These are phyloP conservation scores for Gautieria morchelliformis DNA, from an alignment of 768 basidiomycete genomes.

Conservation along the genomic window DNA sequence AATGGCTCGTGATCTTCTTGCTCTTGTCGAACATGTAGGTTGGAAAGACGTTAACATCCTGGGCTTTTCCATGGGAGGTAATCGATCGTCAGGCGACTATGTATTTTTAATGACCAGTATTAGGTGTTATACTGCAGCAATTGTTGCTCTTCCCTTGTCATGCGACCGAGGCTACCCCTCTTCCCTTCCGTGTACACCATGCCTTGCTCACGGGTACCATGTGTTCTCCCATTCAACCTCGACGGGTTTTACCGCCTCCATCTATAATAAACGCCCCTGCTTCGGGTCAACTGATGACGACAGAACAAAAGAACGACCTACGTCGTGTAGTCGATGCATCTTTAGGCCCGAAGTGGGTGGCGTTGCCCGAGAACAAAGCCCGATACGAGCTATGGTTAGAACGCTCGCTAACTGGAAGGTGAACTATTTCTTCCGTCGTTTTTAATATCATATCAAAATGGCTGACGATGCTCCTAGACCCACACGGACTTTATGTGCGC, in stretches of 20 bases:
- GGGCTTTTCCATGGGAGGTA: constrained; percentile 47
- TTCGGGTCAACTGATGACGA: constrained; percentile 14
- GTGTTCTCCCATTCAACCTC: constrained; percentile 19
- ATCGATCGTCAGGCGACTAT: constrained; percentile 1
- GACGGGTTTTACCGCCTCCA: constrained; percentile 13
- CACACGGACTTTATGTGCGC: neutral
- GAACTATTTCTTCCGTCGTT: neutral
- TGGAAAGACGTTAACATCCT: constrained; percentile 37
- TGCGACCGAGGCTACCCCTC: constrained; percentile 21
- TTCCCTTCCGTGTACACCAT: constrained; percentile 34
- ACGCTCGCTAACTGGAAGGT: constrained; percentile 18
- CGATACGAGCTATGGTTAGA: constrained; percentile 20
- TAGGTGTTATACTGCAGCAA: constrained; percentile 36
- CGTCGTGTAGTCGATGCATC: constrained; percentile 20
- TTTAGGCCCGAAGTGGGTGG: constrained; percentile 29
- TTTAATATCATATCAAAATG: neutral
- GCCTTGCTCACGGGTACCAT: constrained; percentile 30
- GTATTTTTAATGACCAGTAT: neutral
- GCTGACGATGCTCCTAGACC: neutral
- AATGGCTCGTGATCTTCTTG: constrained; percentile 35
- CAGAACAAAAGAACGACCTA: constrained; percentile 23
- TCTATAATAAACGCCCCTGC: constrained; percentile 17
- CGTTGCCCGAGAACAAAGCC: constrained; percentile 19
- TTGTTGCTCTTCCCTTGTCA: constrained; percentile 34
- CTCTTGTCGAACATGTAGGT: constrained; percentile 27